Evolutionary conservation across 768 basidiomycete genomes (phyloP).

Genomic region (Lactarius quietus): DNA sequence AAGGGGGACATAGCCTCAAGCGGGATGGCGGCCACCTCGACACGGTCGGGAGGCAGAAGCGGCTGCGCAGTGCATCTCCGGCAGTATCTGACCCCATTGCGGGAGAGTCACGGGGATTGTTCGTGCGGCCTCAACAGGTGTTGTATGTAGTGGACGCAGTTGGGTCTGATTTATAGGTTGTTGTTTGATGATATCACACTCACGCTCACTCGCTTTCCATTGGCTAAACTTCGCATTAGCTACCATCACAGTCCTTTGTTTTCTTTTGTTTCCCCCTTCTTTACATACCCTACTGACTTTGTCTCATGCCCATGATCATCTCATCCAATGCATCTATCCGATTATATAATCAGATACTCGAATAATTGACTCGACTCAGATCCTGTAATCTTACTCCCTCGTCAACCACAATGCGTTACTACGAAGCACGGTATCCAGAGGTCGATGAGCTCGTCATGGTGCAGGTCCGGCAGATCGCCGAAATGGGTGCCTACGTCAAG

Average conservation of each 20-base stretch:
- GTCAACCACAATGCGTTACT: constrained; percentile 69
- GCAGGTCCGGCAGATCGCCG: constrained; percentile 97
- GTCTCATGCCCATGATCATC: background rate
- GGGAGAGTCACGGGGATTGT: constrained; percentile 67
- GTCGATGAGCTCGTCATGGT: constrained; percentile 99
- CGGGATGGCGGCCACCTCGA: constrained; percentile 56
- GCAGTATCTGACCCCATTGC: constrained; percentile 54
- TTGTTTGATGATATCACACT: constrained; percentile 3
- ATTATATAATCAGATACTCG: constrained; percentile 3
- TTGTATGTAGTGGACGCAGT: constrained; percentile 85
- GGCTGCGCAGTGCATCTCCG: constrained; percentile 67
- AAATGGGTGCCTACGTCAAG: constrained; percentile 99
- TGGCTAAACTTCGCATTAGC: constrained; percentile 9
- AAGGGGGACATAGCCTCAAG: constrained; percentile 39
- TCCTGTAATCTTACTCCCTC: background rate
- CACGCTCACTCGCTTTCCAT: constrained; percentile 4
- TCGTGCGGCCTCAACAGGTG: constrained; percentile 83
- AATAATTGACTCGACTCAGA: background rate
- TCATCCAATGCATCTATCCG: background rate
- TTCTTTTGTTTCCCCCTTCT: background rate
- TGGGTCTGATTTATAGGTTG: constrained; percentile 32
- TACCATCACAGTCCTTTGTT: constrained; percentile 14
- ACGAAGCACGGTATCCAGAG: constrained; percentile 90
- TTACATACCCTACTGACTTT: constrained; percentile 4
- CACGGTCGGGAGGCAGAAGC: constrained; percentile 44